Conservation (phyloP, 2,329 filamentous ascomycete species). For the Anisogramma anomala region DNA sequence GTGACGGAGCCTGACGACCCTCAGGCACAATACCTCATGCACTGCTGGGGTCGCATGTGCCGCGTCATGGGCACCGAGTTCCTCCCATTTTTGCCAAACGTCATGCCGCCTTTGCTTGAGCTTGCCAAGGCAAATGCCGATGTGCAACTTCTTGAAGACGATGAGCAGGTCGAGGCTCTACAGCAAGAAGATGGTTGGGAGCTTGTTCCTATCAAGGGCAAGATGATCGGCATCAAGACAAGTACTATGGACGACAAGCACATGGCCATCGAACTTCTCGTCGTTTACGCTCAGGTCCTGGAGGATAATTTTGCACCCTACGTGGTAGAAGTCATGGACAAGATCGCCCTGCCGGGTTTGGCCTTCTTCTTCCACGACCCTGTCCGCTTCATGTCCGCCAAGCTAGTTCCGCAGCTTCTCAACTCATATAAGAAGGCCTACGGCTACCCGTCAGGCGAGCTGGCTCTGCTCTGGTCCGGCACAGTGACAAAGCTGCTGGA, state of each 20-base stretch:
- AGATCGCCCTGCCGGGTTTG: slow-evolving; percentile 84
- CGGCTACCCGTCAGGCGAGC: slow-evolving; percentile 65
- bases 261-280: slow-evolving; percentile 97
- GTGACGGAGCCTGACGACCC: slow-evolving; percentile 90
- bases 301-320: slow-evolving; percentile 87
- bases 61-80: slow-evolving; percentile 85
- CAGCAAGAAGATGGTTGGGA: slow-evolving; percentile 97
- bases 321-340: slow-evolving; percentile 87
- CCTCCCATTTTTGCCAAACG: slow-evolving; percentile 78
- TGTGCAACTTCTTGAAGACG: slow-evolving; percentile 89
- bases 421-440: slow-evolving; percentile 91
- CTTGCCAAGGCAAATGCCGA: slow-evolving; percentile 92
- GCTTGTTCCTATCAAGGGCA: slow-evolving; percentile 89
- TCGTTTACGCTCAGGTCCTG: slow-evolving; percentile 94
- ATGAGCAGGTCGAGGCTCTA: slow-evolving; percentile 84
- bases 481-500: slow-evolving; percentile 88
- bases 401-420: slow-evolving; percentile 83
- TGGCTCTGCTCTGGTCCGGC: slow-evolving; percentile 70
- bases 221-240: slow-evolving; percentile 96
- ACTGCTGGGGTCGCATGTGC: slow-evolving; percentile 99
- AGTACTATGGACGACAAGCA: slow-evolving; percentile 97
- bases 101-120: slow-evolving; percentile 88
- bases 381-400: slow-evolving; percentile 86
- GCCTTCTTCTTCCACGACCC: slow-evolving; percentile 99
- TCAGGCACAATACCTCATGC: slow-evolving; percentile 91